phyloP scores from a whole-genome alignment of 139 green algal species.

The Spirogloea muscicola region DNA sequence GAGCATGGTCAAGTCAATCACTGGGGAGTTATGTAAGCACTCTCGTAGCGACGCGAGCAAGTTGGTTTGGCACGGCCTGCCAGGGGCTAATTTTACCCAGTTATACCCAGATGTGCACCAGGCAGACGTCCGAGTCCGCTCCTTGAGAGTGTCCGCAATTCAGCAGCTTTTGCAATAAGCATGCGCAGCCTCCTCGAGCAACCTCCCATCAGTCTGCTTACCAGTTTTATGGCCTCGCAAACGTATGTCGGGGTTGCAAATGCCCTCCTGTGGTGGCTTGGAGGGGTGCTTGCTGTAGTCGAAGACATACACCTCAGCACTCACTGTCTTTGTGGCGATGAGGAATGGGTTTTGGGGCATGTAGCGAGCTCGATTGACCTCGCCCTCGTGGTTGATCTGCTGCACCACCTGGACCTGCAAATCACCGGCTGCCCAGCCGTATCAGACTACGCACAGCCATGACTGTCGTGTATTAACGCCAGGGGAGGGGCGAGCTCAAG shows the following conservation, averaged over 20 bases:
- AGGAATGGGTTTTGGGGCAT: constrained; percentile 70
- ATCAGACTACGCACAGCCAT: not conserved
- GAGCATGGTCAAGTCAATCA: no score
- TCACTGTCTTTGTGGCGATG: constrained; percentile 88
- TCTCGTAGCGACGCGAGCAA: no score
- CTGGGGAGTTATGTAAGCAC: no score
- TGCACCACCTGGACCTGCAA: constrained; percentile 76
- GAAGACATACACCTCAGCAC: constrained; percentile 80
- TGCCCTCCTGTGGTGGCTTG: constrained; percentile 73
- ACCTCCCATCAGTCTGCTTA: no score
- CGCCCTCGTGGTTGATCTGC: constrained; percentile 97
- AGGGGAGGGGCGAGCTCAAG: no score
- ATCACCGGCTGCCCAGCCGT: not conserved
- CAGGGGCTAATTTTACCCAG: no score
- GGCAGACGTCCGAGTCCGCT: no score
- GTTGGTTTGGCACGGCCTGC: no score
- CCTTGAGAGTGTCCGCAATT: no score
- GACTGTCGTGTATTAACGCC: not conserved
- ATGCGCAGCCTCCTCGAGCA: constrained; percentile 98
- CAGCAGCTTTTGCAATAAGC: no score
- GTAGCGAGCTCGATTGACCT: constrained; percentile 92
- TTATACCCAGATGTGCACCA: no score
- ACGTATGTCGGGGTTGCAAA: constrained; percentile 83
- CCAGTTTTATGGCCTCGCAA: constrained; percentile 81
- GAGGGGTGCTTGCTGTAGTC: constrained; percentile 94